A percentile compares a stretch with the other conserved stretches of the same genome.
These are phyloP conservation scores for Auricularia sp. DNA, from an alignment of 768 basidiomycete species.

Conservation along the genomic window DNA sequence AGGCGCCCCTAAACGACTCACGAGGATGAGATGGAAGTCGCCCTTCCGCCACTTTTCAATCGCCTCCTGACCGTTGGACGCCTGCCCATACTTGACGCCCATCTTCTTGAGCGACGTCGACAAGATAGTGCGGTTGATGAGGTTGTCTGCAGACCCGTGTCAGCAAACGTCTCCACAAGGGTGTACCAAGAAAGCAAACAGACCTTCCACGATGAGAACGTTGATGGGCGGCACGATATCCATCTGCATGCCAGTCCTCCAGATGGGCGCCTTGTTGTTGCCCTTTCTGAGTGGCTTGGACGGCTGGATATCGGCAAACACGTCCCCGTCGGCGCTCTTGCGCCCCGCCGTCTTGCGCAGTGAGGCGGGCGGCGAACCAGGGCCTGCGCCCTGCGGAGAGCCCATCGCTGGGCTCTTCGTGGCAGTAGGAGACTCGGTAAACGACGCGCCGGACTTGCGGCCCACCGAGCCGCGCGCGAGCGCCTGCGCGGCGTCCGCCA, in stretches of 20 bases:
- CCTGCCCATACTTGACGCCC: constrained; percentile 89
- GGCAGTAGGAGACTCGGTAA: neutral
- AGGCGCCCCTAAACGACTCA: constrained; percentile 28
- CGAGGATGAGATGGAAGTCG: constrained; percentile 89
- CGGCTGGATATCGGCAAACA: neutral
- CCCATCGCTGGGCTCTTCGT: neutral
- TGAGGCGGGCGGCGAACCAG: neutral
- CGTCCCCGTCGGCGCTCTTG: neutral
- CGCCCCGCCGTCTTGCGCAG: neutral
- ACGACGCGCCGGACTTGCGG: neutral
- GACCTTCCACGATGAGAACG: constrained; percentile 95
- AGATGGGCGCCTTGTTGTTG: neutral
- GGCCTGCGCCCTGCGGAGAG: neutral
- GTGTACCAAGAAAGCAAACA: constrained; percentile 13
- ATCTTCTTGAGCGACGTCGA: constrained; percentile 96
- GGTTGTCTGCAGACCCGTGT: constrained; percentile 59
- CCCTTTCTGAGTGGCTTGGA: neutral
- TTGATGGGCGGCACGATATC: constrained; percentile 92
- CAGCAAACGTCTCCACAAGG: neutral
- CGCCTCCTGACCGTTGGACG: constrained; percentile 91
- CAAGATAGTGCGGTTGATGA: constrained; percentile 95
- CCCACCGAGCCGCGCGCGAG: neutral
- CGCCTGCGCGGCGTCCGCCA: neutral
- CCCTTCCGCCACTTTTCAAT: constrained; percentile 92
- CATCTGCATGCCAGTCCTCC: constrained; percentile 28